Conservation (phyloP, 495 filamentous ascomycete genomes). For the Pyrenula aspistea region DNA sequence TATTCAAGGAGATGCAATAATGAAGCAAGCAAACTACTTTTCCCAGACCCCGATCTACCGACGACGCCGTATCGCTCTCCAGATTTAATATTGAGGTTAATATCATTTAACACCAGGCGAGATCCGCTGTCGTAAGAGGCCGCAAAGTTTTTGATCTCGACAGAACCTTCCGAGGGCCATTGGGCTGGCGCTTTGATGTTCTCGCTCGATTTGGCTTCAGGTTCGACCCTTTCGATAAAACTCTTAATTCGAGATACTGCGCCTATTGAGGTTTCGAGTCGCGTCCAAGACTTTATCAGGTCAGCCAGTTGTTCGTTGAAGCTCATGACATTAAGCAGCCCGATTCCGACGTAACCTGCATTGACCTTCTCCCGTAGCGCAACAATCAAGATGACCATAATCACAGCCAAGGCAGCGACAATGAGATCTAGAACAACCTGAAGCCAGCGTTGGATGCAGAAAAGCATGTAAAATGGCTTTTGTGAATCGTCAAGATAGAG, state of each 20-base stretch:
- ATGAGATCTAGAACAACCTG: constrained; percentile 14
- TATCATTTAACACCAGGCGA: neutral
- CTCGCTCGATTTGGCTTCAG: constrained; percentile 34
- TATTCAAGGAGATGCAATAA: constrained; percentile 23
- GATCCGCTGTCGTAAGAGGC: constrained; percentile 18
- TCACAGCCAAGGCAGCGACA: constrained; percentile 12
- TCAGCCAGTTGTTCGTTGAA: constrained; percentile 10
- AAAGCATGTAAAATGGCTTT: constrained; percentile 28
- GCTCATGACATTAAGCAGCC: constrained; percentile 16
- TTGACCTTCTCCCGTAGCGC: constrained; percentile 9
- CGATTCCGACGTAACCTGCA: constrained; percentile 18
- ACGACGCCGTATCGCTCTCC: constrained; percentile 31
- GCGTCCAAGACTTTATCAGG: constrained; percentile 15
- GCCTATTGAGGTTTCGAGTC: constrained; percentile 18
- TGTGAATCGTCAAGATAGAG: constrained; percentile 21
- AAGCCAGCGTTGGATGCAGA: constrained; percentile 29
- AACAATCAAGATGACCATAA: constrained; percentile 11
- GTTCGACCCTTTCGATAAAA: constrained; percentile 22
- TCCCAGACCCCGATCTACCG: constrained; percentile 27
- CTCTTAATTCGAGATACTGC: constrained; percentile 16
- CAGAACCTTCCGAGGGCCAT: constrained; percentile 39
- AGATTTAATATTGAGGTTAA: constrained; percentile 10
- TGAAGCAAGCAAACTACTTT: constrained; percentile 12
- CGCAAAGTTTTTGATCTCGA: constrained; percentile 30
- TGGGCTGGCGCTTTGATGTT: constrained; percentile 22